These are phyloP conservation scores for Rubia peregrina DNA, from an alignment of 305 asterid genomes.

Conservation along the genomic window DNA sequence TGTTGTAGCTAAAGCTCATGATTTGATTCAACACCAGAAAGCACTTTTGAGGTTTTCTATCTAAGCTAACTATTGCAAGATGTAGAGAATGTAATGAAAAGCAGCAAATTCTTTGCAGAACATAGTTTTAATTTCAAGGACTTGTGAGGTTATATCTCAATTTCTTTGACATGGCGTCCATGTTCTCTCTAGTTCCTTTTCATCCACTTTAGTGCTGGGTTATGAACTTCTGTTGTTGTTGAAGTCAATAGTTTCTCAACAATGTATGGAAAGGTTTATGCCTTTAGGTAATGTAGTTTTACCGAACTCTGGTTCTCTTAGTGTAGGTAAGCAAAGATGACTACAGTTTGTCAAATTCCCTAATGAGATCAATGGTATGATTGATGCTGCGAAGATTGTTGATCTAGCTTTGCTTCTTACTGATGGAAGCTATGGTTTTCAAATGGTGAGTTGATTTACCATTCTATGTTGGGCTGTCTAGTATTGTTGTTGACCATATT, in stretches of 20 bases:
- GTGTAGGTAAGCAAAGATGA: constrained; percentile 78
- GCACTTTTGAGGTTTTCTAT: not conserved
- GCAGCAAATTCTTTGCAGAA: not conserved
- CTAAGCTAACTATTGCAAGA: not conserved
- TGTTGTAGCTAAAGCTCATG: too few species aligned
- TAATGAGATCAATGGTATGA: constrained; percentile 97
- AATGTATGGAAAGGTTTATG: not conserved
- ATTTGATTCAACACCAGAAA: not conserved
- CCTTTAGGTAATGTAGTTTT: not conserved
- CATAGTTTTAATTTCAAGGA: not conserved
- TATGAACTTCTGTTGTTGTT: not conserved
- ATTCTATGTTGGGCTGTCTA: not conserved
- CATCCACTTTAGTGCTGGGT: not conserved
- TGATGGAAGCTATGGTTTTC: constrained; percentile 98
- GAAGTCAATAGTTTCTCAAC: not conserved
- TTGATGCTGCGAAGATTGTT: constrained; percentile 91
- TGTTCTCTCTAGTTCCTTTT: not conserved
- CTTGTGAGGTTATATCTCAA: not conserved
- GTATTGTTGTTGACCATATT: not conserved
- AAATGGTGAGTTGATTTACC: constrained; percentile 56
- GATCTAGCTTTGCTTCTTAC: constrained; percentile 92
- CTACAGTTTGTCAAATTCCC: constrained; percentile 97
- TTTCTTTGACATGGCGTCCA: not conserved
- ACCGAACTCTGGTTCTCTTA: constrained; percentile 19
- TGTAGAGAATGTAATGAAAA: not conserved